A percentile compares a stretch with the other conserved stretches of the same genome.
Evolutionary conservation across 495 filamentous ascomycete genomes (phyloP).

Genomic region (Hypoxylon rickii): DNA sequence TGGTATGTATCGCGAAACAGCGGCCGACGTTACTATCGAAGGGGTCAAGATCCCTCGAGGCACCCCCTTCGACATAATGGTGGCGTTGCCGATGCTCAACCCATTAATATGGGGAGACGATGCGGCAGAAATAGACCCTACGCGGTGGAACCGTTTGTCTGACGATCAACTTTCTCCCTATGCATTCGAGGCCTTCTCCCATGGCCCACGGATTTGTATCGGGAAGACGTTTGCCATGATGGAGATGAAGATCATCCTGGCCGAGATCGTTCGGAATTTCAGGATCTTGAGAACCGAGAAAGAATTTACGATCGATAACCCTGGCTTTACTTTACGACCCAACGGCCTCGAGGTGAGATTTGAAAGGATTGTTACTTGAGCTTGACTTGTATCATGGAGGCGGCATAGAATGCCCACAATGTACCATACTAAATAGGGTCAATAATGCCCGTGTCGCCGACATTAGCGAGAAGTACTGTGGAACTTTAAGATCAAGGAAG

Average conservation of each 20-base stretch:
- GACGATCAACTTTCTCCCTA: slow-evolving; percentile 3
- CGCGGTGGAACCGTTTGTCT: slow-evolving; percentile 18
- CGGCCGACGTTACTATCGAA: slow-evolving; percentile 12
- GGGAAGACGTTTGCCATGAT: slow-evolving; percentile 5
- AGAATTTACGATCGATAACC: slow-evolving; percentile 2
- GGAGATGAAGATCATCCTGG: slow-evolving; percentile 6
- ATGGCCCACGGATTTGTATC: slow-evolving; percentile 3
- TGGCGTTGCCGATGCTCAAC: slow-evolving; percentile 21
- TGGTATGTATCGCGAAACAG: not conserved
- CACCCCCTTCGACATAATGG: slow-evolving; percentile 21
- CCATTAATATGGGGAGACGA: slow-evolving; percentile 21
- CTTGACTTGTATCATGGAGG: not conserved
- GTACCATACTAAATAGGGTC: no score
- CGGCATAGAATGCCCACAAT: not conserved
- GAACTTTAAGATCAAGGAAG: not conserved
- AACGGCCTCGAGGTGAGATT: not conserved
- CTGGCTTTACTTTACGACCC: not conserved
- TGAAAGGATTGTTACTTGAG: slow-evolving; percentile 1
- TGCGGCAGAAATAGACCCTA: slow-evolving; percentile 16
- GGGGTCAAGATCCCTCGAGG: slow-evolving; percentile 23
- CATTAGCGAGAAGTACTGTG: not conserved
- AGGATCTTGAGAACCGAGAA: not conserved
- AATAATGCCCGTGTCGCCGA: not conserved
- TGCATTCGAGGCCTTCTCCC: not conserved
- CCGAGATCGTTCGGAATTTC: slow-evolving; percentile 1